Conservation (phyloP, 2,329 filamentous ascomycete species). For the Cladosporium sp. region DNA sequence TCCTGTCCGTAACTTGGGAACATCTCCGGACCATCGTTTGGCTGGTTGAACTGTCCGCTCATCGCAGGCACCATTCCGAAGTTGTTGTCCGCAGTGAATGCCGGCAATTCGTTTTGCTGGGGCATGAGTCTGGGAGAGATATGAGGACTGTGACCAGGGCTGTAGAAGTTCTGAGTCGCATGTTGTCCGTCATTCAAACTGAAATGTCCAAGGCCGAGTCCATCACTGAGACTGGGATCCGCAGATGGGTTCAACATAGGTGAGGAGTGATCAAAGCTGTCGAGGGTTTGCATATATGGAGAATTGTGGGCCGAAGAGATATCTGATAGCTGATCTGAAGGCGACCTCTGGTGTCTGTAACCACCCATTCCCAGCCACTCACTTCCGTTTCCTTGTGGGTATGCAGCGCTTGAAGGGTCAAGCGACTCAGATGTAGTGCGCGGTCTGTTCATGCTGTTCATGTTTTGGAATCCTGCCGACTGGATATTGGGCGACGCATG, state of each 20-base stretch:
- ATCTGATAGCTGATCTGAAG: constrained; percentile 84
- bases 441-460: constrained; percentile 52
- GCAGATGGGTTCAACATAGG: constrained; percentile 71
- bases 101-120: constrained; percentile 53
- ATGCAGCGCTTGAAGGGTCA: constrained; percentile 58
- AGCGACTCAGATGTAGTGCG: constrained; percentile 53
- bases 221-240: constrained; percentile 73
- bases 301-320: constrained; percentile 81
- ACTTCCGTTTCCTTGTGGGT: constrained; percentile 46
- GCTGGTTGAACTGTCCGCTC: constrained; percentile 46
- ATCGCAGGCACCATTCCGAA: constrained; percentile 45
- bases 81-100: constrained; percentile 42
- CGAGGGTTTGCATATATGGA: constrained; percentile 72
- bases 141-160: constrained; percentile 69
- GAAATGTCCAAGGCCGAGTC: constrained; percentile 73
- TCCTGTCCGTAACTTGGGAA: constrained; percentile 49
- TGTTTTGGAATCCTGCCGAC: constrained; percentile 41
- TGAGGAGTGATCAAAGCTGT: constrained; percentile 78
- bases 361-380: constrained; percentile 57
- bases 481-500: constrained; percentile 51
- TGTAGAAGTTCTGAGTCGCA: constrained; percentile 36
- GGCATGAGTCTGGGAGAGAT: constrained; percentile 62
- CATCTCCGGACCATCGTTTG: constrained; percentile 45
- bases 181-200: constrained; percentile 65
- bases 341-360: constrained; percentile 78